phyloP scores from a whole-genome alignment of 768 basidiomycete species.

The Astraeus odoratus region DNA sequence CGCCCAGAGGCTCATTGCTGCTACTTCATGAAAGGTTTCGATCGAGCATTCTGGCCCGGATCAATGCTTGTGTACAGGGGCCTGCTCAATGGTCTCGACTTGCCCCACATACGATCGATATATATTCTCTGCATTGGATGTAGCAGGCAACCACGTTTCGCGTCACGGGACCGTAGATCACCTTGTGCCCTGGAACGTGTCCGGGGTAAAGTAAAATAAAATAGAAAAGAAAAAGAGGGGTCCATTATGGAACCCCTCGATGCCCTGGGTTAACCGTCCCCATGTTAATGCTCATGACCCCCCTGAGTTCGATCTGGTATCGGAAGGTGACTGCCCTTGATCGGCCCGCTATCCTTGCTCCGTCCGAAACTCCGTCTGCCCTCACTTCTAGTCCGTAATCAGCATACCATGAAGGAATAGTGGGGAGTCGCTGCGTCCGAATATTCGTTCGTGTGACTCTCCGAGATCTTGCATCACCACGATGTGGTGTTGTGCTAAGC shows the following conservation, averaged over 20 bases:
- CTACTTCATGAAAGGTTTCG: not conserved
- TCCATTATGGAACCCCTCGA: too few relatives aligned
- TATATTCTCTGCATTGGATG: not conserved
- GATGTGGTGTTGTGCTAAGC: too few relatives aligned
- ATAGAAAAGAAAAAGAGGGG: too few relatives aligned
- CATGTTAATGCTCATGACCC: too few relatives aligned
- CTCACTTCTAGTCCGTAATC: too few relatives aligned
- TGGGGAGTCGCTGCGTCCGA: too few relatives aligned
- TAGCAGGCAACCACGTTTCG: not conserved
- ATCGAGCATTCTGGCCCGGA: not conserved
- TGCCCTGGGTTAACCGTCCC: too few relatives aligned
- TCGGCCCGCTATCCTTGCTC: too few relatives aligned
- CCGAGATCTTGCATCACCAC: too few relatives aligned
- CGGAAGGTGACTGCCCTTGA: not conserved
- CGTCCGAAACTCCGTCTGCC: too few relatives aligned
- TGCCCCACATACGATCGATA: not conserved
- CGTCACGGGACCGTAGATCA: conserved; percentile 13
- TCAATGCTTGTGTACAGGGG: not conserved
- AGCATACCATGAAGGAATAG: too few relatives aligned
- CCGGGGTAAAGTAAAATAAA: not conserved
- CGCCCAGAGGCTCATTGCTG: not conserved
- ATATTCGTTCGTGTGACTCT: not conserved
- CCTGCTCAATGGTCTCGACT: not conserved
- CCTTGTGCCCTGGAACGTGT: conserved; percentile 25
- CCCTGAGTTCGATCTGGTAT: not conserved